Evolutionary conservation across 1,284 basidiomycete genomes (phyloP).

Genomic region (Trametes versicolor): DNA sequence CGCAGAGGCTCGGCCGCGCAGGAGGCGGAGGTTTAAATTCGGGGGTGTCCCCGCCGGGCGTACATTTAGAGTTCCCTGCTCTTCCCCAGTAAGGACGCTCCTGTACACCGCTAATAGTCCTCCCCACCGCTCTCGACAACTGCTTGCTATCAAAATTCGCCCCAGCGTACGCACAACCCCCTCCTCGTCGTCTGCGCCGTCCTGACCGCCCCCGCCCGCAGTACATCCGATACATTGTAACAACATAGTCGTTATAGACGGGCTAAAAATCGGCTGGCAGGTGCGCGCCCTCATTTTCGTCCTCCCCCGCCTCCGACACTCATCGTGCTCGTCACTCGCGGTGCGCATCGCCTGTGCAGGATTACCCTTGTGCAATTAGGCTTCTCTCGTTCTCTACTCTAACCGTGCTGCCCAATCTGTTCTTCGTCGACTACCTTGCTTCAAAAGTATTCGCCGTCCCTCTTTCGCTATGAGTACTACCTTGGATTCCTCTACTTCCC

Average conservation of each 20-base stretch:
- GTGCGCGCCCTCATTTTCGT: conserved; percentile 47
- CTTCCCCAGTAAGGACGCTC: conserved; percentile 39
- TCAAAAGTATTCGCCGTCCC: conserved; percentile 60
- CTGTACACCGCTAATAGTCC: conserved; percentile 49
- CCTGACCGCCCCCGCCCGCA: conserved; percentile 40
- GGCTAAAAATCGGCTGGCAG: conserved; percentile 79
- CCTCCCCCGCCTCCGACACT: conserved; percentile 35
- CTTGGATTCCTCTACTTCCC: conserved; percentile 73
- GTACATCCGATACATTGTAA: conserved; percentile 67
- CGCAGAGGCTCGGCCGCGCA: conserved; percentile 34
- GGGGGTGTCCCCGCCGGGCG: conserved; percentile 61
- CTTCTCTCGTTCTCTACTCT: conserved; percentile 61
- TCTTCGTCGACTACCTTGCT: conserved; percentile 63
- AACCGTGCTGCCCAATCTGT: conserved; percentile 59
- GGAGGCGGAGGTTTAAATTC: conserved; percentile 49
- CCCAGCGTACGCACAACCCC: conserved; percentile 40
- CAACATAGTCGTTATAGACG: conserved; percentile 81
- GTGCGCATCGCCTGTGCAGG: conserved; percentile 48
- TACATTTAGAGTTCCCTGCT: conserved; percentile 54
- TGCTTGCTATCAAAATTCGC: conserved; percentile 45
- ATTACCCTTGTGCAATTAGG: conserved; percentile 76
- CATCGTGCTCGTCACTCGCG: conserved; percentile 19
- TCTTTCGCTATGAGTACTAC: conserved; percentile 71
- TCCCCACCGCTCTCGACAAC: conserved; percentile 52
- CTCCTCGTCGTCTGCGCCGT: conserved; percentile 29